Evolutionary conservation across 441 rosid species (phyloP), one percentile per base, ranked within the genome.

Genomic region (Syzygium malaccense): DNA sequence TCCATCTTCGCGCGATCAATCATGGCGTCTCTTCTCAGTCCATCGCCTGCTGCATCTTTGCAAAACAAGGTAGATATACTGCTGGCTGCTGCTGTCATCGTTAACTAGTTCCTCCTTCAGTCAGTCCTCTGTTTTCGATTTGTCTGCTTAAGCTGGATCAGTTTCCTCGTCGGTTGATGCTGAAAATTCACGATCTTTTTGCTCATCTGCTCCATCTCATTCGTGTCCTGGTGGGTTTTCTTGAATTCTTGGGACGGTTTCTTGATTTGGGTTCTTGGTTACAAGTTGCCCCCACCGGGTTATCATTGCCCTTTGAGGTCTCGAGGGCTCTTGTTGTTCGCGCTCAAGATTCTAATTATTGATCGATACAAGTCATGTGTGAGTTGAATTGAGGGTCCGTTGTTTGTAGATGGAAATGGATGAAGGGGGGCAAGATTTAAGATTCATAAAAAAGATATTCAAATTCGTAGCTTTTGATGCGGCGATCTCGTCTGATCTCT

Each of bases 11-110:
- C 45, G 19, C 86, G 25, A 49, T 11, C 87, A 94, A 49, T 11
- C 87, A 94, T 94, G 98, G 98, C 96, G 88, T 92, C 93, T 91
- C 93, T 95, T 78, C 91, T 93, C 89, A 84, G 87, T 89, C 93
- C 93, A 83, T 89, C 95, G 15, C 88, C 89, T 58, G 87, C 93
- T 83, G 75, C 93, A 54, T 57, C 89, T 87, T 58, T 92, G 86
- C 92, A 92, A 89, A 92, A 88, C 86, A 91, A 93, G 96, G 99
- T 95, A 90, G 89, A 26, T 25, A 51, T 14, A 26, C 55, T 83
- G 48, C 86, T 32, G 13, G 48, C 86, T 32, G 13, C n/a, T 56
- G 6, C 79, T 19, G 45, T 13, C 19, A n/a, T 14, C 57, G 19
- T 88, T 75, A 54, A 55, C 37, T 83, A 64, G 26, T 41, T 75